Percentiles rank a stretch among this genome's conserved stretches.
Conservation (phyloP, 306 rosid genomes). For the Malus domestica region DNA sequence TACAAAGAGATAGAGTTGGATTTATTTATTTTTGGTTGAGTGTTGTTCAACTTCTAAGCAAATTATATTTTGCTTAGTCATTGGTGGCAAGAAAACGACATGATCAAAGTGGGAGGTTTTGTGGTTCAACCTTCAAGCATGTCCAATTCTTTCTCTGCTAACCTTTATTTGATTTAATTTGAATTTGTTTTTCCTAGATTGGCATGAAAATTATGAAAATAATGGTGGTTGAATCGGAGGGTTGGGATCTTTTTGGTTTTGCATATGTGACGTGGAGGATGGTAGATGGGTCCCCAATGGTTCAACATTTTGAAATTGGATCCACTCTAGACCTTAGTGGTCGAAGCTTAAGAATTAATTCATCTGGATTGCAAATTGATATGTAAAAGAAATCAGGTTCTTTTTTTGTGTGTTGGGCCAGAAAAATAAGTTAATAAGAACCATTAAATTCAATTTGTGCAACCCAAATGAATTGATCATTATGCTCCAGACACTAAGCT, state of each 20-base stretch:
- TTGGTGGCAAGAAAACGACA: background rate
- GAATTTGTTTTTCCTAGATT: background rate
- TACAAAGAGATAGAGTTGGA: background rate
- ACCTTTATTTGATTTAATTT: background rate
- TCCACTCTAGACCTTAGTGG: too few relatives aligned
- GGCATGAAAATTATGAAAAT: background rate
- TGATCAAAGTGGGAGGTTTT: background rate
- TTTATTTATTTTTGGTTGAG: background rate
- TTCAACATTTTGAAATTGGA: too few relatives aligned
- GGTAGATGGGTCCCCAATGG: background rate
- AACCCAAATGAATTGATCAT: fast-evolving
- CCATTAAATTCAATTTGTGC: fast-evolving
- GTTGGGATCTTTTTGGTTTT: background rate
- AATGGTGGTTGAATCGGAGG: background rate
- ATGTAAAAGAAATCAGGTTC: fast-evolving
- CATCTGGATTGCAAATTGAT: too few relatives aligned
- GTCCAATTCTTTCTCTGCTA: background rate
- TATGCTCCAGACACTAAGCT: fast-evolving
- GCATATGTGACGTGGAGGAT: background rate
- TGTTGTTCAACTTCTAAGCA: background rate
- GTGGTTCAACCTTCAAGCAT: background rate
- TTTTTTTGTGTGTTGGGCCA: fast-evolving
- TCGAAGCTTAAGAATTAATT: too few relatives aligned
- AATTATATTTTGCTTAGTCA: background rate
- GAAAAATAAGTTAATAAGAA: too few relatives aligned